Evolutionary conservation across 805 yeast species (phyloP).

Genomic region (Saccharomycopsis schoenii): DNA sequence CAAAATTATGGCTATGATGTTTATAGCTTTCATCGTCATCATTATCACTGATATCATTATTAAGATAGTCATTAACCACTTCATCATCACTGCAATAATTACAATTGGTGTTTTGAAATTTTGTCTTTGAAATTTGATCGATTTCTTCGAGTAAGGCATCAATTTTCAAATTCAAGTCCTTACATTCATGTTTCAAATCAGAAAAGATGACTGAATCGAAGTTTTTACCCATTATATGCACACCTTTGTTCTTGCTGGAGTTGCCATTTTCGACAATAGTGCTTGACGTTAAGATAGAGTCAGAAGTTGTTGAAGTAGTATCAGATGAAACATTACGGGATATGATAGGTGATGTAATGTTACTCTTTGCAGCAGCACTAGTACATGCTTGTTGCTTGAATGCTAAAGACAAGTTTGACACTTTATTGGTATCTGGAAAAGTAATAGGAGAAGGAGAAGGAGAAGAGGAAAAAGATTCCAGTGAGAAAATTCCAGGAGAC

Average conservation of each 20-base stretch:
- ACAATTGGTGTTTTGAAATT: background rate
- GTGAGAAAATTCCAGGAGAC: background rate
- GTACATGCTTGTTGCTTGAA: slow-evolving; percentile 1
- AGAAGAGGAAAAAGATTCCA: background rate
- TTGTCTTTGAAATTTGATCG: background rate
- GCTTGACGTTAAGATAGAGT: background rate
- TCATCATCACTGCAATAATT: slow-evolving; percentile 3
- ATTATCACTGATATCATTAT: slow-evolving; percentile 7
- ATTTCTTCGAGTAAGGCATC: slow-evolving; percentile 2
- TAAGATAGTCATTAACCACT: background rate
- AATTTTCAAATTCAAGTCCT: slow-evolving; percentile 1
- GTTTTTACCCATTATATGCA: background rate
- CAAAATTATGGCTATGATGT: background rate
- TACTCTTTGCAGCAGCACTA: background rate
- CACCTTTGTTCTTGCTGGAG: background rate
- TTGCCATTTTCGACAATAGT: background rate
- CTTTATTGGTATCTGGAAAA: background rate
- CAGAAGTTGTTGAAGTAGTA: background rate
- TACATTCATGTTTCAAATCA: slow-evolving; percentile 12
- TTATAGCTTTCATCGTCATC: slow-evolving; percentile 3
- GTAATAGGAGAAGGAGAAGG: background rate
- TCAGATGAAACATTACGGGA: background rate
- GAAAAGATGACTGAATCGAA: slow-evolving; percentile 8
- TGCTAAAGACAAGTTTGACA: slow-evolving; percentile 13
- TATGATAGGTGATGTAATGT: background rate